Conservation (phyloP, 805 yeast species). For the Lachancea meyersii region DNA sequence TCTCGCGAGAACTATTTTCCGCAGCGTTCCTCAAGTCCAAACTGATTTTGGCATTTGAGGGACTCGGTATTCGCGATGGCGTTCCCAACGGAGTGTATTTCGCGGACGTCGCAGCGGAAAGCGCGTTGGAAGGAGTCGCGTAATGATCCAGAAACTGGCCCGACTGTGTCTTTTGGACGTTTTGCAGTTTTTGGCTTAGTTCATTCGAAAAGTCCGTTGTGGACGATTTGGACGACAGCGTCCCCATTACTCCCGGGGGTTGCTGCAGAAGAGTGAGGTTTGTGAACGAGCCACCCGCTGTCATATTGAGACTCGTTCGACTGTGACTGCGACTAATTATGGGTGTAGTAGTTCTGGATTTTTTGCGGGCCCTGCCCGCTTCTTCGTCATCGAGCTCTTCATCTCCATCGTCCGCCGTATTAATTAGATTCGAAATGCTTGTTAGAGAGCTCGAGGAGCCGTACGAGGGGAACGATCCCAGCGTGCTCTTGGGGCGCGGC, state of each 20-base stretch:
- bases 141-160: slow-evolving; percentile 8
- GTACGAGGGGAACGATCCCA: slow-evolving; percentile 17
- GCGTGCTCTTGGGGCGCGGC: slow-evolving; percentile 1
- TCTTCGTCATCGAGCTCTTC: slow-evolving; percentile 17
- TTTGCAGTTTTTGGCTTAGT: slow-evolving; percentile 18
- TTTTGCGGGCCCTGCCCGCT: slow-evolving; percentile 22
- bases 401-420: slow-evolving; percentile 10
- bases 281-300: not conserved
- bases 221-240: slow-evolving; percentile 5
- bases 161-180: slow-evolving; percentile 20
- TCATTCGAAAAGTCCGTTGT: slow-evolving; percentile 14
- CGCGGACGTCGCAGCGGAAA: slow-evolving; percentile 8
- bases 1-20: not conserved
- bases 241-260: slow-evolving; percentile 8
- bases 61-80: slow-evolving; percentile 10
- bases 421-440: slow-evolving; percentile 13
- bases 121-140: slow-evolving; percentile 9
- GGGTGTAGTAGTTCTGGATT: slow-evolving; percentile 27
- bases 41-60: slow-evolving; percentile 7
- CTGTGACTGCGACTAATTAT: slow-evolving; percentile 26
- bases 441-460: slow-evolving; percentile 18
- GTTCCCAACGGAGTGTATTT: slow-evolving; percentile 10
- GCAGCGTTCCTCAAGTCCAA: slow-evolving; percentile 1
- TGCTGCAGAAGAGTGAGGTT: slow-evolving; percentile 2
- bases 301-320: slow-evolving; percentile 13